phyloP scores from a whole-genome alignment of 345 rosid genomes.

The Eucalyptus tenuipes region DNA sequence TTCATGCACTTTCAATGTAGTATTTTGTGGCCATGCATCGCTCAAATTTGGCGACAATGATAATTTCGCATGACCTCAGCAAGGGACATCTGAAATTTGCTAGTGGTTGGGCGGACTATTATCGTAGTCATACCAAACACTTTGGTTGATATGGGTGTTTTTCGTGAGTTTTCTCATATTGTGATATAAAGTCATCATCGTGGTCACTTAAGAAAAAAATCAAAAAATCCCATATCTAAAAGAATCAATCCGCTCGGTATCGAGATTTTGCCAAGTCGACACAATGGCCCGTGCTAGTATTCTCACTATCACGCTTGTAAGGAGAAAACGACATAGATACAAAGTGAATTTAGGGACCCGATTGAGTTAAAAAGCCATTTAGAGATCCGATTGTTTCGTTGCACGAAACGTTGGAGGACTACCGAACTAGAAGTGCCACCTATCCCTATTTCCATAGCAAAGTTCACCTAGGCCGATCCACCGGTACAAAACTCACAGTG shows the following conservation, averaged over 20 bases:
- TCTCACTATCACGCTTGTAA: neutral
- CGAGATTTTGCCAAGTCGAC: neutral
- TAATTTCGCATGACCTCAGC: neutral
- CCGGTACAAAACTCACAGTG: neutral
- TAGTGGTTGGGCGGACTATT: neutral
- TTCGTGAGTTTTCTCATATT: neutral
- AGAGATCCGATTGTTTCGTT: neutral
- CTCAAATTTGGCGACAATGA: no score
- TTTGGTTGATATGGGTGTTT: neutral
- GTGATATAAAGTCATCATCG: neutral
- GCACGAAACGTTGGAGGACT: no score
- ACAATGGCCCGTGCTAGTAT: neutral
- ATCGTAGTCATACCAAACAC: neutral
- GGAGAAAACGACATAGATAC: neutral
- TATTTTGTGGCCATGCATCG: neutral
- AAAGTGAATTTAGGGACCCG: neutral
- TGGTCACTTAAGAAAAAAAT: neutral
- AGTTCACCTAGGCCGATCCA: neutral
- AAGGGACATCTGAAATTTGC: neutral
- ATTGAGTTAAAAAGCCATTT: rapidly evolving
- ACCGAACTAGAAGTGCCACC: neutral
- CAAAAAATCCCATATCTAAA: neutral
- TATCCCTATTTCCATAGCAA: neutral
- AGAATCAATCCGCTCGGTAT: neutral
- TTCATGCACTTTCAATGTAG: neutral